Evolutionary conservation across 441 rosid genomes (phyloP).

Genomic region (Pelargonium citronellum): DNA sequence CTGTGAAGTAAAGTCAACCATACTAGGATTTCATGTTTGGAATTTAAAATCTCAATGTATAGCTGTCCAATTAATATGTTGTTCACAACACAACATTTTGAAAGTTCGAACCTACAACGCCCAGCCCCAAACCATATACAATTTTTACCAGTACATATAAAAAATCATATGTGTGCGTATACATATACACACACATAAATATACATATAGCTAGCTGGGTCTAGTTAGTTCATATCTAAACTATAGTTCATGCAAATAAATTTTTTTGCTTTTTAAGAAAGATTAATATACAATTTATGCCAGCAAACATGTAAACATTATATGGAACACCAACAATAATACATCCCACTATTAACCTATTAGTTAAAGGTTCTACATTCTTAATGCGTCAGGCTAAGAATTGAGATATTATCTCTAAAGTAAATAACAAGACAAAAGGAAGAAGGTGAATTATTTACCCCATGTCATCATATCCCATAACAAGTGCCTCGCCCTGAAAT

Average conservation of each 20-base stretch:
- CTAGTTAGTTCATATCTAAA: too few species aligned
- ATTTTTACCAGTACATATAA: not conserved
- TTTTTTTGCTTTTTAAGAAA: too few species aligned
- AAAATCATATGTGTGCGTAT: too few species aligned
- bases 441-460: conserved; percentile 54
- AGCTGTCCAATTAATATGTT: not conserved
- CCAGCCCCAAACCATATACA: conserved; percentile 1
- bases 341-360: not conserved
- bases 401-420: conserved; percentile 17
- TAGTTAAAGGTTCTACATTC: not conserved
- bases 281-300: too few species aligned
- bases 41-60: not conserved
- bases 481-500: conserved; percentile 94
- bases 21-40: not conserved
- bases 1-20: not conserved
- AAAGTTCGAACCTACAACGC: not conserved
- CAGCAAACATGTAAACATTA: too few species aligned
- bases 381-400: conserved; percentile 3
- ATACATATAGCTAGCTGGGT: too few species aligned
- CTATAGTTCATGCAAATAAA: too few species aligned
- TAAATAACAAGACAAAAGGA: not conserved
- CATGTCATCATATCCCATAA: conserved; percentile 99
- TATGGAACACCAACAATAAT: too few species aligned
- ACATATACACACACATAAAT: not conserved
- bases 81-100: conserved; percentile 1